Conservation (phyloP, 2,329 filamentous ascomycete species). For the Diaporthe sp. region DNA sequence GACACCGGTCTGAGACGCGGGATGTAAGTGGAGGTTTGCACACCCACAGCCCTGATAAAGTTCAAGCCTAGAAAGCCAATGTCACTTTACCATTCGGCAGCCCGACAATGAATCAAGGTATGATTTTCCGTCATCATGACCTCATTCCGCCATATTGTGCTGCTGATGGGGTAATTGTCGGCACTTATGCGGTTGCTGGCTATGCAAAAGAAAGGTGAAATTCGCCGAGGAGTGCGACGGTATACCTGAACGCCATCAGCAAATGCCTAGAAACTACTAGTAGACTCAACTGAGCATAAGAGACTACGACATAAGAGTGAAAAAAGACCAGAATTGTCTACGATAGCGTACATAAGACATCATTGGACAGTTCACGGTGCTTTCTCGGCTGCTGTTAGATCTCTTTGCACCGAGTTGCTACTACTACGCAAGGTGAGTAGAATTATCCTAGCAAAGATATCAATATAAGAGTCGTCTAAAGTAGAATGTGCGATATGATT, state of each 20-base stretch:
- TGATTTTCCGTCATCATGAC: background rate
- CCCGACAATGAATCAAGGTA: background rate
- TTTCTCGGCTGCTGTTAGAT: background rate
- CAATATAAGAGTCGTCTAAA: background rate
- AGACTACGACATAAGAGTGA: background rate
- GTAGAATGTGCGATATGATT: too few species aligned
- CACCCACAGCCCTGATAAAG: background rate
- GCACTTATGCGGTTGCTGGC: background rate
- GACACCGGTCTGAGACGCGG: background rate
- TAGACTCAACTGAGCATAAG: background rate
- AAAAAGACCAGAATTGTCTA: too few species aligned
- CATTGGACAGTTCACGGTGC: background rate
- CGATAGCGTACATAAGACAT: background rate
- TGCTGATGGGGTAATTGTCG: background rate
- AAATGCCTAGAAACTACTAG: background rate
- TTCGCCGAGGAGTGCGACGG: background rate
- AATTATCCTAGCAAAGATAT: too few species aligned
- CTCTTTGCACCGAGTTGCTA: background rate
- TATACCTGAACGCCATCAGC: background rate
- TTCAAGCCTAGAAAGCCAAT: background rate
- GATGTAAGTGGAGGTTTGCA: background rate
- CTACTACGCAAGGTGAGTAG: rapidly evolving
- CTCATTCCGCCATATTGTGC: background rate
- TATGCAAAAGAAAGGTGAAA: background rate
- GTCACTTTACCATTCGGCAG: conserved; percentile 13